Conservation (phyloP, 2,329 filamentous ascomycete species). For the Chaetomiaceae sp. region DNA sequence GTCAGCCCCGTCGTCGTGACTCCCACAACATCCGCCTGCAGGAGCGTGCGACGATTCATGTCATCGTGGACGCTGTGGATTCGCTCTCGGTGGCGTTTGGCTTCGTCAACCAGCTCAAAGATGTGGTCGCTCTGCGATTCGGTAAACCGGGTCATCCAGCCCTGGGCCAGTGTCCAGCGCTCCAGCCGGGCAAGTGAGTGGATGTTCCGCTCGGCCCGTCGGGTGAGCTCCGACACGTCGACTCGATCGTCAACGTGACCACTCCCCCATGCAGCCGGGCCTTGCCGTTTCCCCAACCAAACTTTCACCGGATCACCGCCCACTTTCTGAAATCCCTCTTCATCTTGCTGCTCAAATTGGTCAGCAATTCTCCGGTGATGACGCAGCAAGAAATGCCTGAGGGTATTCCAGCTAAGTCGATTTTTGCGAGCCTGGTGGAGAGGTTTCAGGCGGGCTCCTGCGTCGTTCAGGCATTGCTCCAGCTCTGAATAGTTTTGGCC, state of each 20-base stretch:
- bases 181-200: background rate
- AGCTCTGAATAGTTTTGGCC: background rate
- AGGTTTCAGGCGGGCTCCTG: background rate
- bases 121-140: background rate
- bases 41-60: slow-evolving; percentile 36
- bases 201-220: slow-evolving; percentile 11
- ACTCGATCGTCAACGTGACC: too few species aligned
- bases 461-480: background rate
- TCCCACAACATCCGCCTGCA: slow-evolving; percentile 47
- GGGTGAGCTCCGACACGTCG: background rate
- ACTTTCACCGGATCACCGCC: background rate
- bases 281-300: slow-evolving; percentile 10
- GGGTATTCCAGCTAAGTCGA: background rate
- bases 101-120: background rate
- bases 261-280: background rate
- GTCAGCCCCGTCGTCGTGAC: slow-evolving; percentile 59
- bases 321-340: slow-evolving; percentile 4
- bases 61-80: slow-evolving; percentile 29
- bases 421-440: slow-evolving; percentile 2
- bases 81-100: background rate
- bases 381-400: background rate
- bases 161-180: slow-evolving; percentile 5
- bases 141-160: slow-evolving; percentile 17
- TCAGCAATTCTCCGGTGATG: background rate
- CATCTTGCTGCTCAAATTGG: background rate